phyloP scores from a whole-genome alignment of 2,329 filamentous ascomycete genomes.

The Boeremia lycopersici region DNA sequence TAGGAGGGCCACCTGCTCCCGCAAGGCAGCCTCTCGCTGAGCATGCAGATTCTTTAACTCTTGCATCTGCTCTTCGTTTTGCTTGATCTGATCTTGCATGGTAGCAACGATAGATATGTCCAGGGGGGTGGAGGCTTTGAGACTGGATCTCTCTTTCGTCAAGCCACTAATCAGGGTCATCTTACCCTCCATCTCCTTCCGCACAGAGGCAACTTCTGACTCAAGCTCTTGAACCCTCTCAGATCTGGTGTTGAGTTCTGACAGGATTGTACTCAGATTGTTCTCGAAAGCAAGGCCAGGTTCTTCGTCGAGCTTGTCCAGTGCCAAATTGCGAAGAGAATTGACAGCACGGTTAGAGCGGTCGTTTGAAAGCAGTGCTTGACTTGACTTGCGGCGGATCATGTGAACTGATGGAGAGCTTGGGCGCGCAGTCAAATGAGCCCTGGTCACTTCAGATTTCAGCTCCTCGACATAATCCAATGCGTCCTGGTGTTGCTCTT shows the following conservation, averaged over 20 bases:
- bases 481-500: constrained; percentile 79
- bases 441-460: constrained; percentile 82
- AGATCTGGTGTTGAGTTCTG: constrained; percentile 83
- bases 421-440: constrained; percentile 65
- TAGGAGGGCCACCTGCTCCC: constrained; percentile 72
- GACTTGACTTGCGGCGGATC: constrained; percentile 90
- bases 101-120: constrained; percentile 90
- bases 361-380: constrained; percentile 85
- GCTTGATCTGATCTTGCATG: constrained; percentile 84
- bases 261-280: constrained; percentile 89
- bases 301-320: constrained; percentile 80
- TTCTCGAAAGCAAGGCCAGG: constrained; percentile 92
- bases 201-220: constrained; percentile 77
- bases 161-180: constrained; percentile 94
- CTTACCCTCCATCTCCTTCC: constrained; percentile 97
- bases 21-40: constrained; percentile 76
- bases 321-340: constrained; percentile 84
- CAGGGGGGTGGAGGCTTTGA: constrained; percentile 78
- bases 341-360: constrained; percentile 90
- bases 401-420: constrained; percentile 72
- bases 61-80: constrained; percentile 79
- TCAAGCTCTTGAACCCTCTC: constrained; percentile 92
- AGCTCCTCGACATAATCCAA: constrained; percentile 88
- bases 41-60: constrained; percentile 74
- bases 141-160: constrained; percentile 88